Evolutionary conservation across 1,284 basidiomycete species (phyloP).

Genomic region (Boletus sp.): DNA sequence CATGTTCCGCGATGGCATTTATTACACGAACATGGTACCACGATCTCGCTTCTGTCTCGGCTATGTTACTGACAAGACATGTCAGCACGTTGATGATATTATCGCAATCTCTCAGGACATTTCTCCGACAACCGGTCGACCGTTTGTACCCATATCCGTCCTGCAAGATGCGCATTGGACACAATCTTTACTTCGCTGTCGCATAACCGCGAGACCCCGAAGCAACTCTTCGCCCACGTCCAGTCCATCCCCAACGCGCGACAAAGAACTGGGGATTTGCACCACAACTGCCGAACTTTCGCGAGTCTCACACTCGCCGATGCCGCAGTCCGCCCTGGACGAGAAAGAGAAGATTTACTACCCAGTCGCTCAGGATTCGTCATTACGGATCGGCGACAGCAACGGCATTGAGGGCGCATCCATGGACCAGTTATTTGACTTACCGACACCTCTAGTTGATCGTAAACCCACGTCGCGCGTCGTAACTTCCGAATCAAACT

Average conservation of each 20-base stretch:
- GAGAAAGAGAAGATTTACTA: constrained; percentile 56
- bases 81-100: constrained; percentile 76
- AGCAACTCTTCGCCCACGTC: constrained; percentile 39
- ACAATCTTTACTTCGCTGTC: constrained; percentile 63
- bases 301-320: constrained; percentile 32
- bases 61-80: constrained; percentile 16
- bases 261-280: constrained; percentile 66
- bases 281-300: constrained; percentile 52
- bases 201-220: constrained; percentile 50
- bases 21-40: constrained; percentile 86
- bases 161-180: constrained; percentile 83
- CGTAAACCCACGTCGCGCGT: constrained; percentile 35
- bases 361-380: constrained; percentile 77
- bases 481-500: constrained; percentile 53
- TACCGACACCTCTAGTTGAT: constrained; percentile 28
- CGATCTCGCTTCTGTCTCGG: not conserved
- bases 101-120: constrained; percentile 72
- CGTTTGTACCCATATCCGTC: constrained; percentile 67
- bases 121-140: constrained; percentile 69
- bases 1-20: constrained; percentile 81
- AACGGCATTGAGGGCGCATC: constrained; percentile 55
- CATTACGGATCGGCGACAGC: constrained; percentile 78
- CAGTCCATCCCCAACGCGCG: constrained; percentile 43
- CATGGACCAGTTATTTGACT: constrained; percentile 57
- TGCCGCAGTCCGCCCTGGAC: constrained; percentile 18